Conservation (phyloP, 2,329 filamentous ascomycete genomes). For the Aspergillus sp. region DNA sequence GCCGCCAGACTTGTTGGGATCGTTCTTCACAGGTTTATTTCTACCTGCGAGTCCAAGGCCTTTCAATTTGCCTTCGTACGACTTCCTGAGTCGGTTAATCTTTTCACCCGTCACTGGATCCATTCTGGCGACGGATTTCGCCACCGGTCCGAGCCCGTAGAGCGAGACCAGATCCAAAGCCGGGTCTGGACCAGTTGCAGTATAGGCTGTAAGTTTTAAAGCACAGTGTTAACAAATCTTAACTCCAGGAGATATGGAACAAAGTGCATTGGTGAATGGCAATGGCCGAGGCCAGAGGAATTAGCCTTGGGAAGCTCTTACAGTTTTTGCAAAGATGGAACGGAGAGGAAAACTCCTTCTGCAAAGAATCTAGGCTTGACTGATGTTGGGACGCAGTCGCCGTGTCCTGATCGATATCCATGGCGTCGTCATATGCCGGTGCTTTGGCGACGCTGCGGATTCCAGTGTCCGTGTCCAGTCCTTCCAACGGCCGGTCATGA, state of each 20-base stretch:
- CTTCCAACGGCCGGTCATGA: constrained; percentile 30
- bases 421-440: constrained; percentile 29
- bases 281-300: constrained; percentile 30
- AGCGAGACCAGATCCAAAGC: constrained; percentile 58
- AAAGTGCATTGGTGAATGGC: constrained; percentile 23
- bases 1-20: constrained; percentile 37
- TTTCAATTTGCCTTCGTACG: constrained; percentile 52
- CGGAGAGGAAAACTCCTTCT: constrained; percentile 45
- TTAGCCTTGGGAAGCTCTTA: constrained; percentile 47
- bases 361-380: constrained; percentile 41
- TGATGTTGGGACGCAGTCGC: constrained; percentile 20
- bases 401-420: constrained; percentile 38
- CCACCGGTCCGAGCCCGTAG: constrained; percentile 56
- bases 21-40: constrained; percentile 48
- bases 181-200: constrained; percentile 54
- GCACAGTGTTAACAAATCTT: constrained; percentile 43
- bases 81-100: constrained; percentile 59
- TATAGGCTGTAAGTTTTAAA: constrained; percentile 39
- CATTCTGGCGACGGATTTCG: constrained; percentile 56
- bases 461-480: constrained; percentile 14
- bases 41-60: constrained; percentile 45
- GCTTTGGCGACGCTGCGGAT: constrained; percentile 20
- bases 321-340: constrained; percentile 50
- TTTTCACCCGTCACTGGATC: constrained; percentile 64
- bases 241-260: constrained; percentile 26